Evolutionary conservation across 805 yeast genomes (phyloP).

Genomic region (Dipodascus albidus): DNA sequence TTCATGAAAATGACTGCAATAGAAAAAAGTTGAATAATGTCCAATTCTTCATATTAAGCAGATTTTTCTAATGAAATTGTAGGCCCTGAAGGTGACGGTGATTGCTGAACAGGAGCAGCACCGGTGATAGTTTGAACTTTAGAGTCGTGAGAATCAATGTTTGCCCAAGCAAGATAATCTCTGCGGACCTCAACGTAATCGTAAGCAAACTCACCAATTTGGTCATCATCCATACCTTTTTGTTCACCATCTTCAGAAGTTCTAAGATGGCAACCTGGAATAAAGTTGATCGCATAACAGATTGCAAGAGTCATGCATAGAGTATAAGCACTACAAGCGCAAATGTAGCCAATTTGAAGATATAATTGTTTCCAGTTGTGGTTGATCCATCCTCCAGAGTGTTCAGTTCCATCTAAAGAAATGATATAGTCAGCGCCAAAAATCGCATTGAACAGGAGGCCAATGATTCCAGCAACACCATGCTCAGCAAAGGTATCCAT

Average conservation of each 20-base stretch:
- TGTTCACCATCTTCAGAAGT: conserved; percentile 79
- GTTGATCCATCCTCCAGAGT: conserved; percentile 84
- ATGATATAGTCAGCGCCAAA: conserved; percentile 82
- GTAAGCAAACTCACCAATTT: conserved; percentile 97
- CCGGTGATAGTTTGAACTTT: conserved; percentile 3
- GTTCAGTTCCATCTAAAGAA: conserved; percentile 85
- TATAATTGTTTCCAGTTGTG: conserved; percentile 88
- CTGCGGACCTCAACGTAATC: conserved; percentile 95
- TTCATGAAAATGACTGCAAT: conserved; percentile 14
- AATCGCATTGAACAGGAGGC: conserved; percentile 77
- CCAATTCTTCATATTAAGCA: too few relatives aligned
- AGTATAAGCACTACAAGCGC: conserved; percentile 65
- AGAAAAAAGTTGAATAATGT: conserved; percentile 10
- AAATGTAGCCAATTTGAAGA: conserved; percentile 74
- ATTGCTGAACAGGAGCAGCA: neutral
- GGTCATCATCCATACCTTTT: conserved; percentile 89
- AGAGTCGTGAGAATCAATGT: conserved; percentile 15
- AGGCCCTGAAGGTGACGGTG: neutral
- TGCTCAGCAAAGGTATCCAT: conserved; percentile 97
- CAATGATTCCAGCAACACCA: conserved; percentile 91
- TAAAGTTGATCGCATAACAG: conserved; percentile 58
- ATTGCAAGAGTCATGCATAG: conserved; percentile 67
- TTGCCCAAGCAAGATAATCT: conserved; percentile 46
- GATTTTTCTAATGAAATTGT: neutral
- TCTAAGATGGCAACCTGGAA: conserved; percentile 75